These are phyloP conservation scores for Solanum peruvianum DNA, from an alignment of 257 asterid genomes.

Conservation along the genomic window DNA sequence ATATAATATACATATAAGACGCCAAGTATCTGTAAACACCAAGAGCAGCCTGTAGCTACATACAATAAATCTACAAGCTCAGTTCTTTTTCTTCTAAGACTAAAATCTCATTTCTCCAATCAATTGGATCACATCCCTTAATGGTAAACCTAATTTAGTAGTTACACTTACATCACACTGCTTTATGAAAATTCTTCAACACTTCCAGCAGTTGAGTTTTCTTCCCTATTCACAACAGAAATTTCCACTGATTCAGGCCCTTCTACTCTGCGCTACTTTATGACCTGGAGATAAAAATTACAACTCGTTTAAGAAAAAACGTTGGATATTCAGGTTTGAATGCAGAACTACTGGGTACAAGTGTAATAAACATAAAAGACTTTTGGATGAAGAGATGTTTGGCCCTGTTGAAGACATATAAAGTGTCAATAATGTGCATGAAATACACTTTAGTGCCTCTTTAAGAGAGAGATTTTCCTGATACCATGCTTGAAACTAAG, in stretches of 20 bases:
- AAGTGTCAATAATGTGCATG: not conserved
- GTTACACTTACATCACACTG: not conserved
- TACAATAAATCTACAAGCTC: not conserved
- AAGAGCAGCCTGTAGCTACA: not conserved
- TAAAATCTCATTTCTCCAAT: not conserved
- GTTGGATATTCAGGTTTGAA: not conserved
- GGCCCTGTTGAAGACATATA: not conserved
- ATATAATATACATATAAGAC: not conserved
- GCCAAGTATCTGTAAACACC: not conserved
- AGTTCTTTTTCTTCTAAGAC: not conserved
- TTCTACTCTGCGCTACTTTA: not conserved
- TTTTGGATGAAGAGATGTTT: not conserved
- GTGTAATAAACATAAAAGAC: not conserved
- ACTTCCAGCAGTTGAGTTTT: not conserved
- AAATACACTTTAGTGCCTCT: not conserved
- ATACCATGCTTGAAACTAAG: not conserved
- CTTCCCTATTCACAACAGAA: not conserved
- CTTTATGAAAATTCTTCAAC: not conserved
- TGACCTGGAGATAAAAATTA: not conserved
- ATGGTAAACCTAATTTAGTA: not conserved
- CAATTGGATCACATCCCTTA: not conserved
- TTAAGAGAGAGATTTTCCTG: not conserved
- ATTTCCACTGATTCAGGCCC: not conserved
- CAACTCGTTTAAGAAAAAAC: not conserved
- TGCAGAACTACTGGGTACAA: not conserved